phyloP scores from a whole-genome alignment of 1,139 yeast species.

The Taphrina communis region DNA sequence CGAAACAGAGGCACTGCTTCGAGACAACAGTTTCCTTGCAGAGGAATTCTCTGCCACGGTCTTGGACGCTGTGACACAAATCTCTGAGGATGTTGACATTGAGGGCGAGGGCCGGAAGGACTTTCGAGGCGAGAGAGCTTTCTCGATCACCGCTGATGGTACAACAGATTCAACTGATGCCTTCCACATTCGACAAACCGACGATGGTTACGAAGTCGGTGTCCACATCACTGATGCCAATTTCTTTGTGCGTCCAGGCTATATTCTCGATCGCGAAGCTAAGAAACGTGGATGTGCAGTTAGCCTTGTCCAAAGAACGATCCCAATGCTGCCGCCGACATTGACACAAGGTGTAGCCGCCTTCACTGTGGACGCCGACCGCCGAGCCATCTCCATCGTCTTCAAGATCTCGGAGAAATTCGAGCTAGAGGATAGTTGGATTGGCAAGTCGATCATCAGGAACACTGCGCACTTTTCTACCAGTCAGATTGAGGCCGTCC shows the following conservation, averaged over 20 bases:
- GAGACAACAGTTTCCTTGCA: slow-evolving; percentile 90
- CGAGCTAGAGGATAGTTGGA: slow-evolving; percentile 76
- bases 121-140: slow-evolving; percentile 68
- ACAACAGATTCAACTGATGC: slow-evolving; percentile 52
- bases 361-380: slow-evolving; percentile 65
- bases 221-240: slow-evolving; percentile 84
- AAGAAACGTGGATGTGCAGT: slow-evolving; percentile 91
- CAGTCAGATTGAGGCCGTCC: slow-evolving; percentile 50
- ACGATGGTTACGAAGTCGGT: slow-evolving; percentile 57
- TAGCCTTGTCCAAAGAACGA: slow-evolving; percentile 78
- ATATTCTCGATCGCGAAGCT: slow-evolving; percentile 83
- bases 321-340: slow-evolving; percentile 70
- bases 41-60: slow-evolving; percentile 72
- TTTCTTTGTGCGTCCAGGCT: slow-evolving; percentile 70
- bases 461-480: slow-evolving; percentile 57
- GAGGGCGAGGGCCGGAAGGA: slow-evolving; percentile 58
- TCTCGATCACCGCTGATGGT: slow-evolving; percentile 60
- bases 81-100: slow-evolving; percentile 49
- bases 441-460: slow-evolving; percentile 72
- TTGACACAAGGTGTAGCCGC: slow-evolving; percentile 64
- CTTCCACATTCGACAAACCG: slow-evolving; percentile 40
- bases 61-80: slow-evolving; percentile 52
- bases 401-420: slow-evolving; percentile 78
- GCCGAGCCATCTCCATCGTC: slow-evolving; percentile 77
- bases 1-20: slow-evolving; percentile 84